Evolutionary conservation across 768 basidiomycete species (phyloP).

Genomic region (Calocybe gangraenosa): DNA sequence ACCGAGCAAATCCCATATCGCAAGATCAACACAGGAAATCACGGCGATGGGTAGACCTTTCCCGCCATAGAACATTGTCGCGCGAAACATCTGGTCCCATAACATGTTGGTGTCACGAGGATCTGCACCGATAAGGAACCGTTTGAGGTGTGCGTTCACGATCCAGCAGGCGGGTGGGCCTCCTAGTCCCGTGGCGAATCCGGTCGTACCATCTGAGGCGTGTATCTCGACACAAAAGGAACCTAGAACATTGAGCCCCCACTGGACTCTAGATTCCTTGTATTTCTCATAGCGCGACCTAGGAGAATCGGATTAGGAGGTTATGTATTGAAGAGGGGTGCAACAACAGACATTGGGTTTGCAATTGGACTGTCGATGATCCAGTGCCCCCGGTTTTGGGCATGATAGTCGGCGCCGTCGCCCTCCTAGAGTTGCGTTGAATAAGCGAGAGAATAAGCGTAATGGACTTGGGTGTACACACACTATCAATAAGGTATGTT

Average conservation of each 20-base stretch:
- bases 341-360: constrained; percentile 6
- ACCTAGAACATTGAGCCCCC: constrained; percentile 26
- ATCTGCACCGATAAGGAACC: constrained; percentile 26
- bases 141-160: constrained; percentile 23
- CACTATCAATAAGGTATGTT: constrained; percentile 7
- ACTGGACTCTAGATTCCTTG: constrained; percentile 22
- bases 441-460: neutral
- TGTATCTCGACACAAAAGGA: constrained; percentile 26
- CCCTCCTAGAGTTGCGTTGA: constrained; percentile 3
- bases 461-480: neutral
- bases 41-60: constrained; percentile 26
- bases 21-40: constrained; percentile 27
- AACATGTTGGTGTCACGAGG: constrained; percentile 25
- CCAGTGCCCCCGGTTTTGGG: constrained; percentile 22
- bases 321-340: neutral
- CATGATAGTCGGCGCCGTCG: constrained; percentile 11
- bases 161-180: constrained; percentile 29
- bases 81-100: constrained; percentile 27
- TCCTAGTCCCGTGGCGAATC: constrained; percentile 26
- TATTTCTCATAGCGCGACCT: constrained; percentile 20
- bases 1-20: constrained; percentile 26
- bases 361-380: constrained; percentile 22
- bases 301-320: neutral
- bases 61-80: constrained; percentile 27
- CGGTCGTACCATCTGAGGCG: constrained; percentile 25